Conservation (phyloP, 305 asterid species). For the Petunia hybrid region DNA sequence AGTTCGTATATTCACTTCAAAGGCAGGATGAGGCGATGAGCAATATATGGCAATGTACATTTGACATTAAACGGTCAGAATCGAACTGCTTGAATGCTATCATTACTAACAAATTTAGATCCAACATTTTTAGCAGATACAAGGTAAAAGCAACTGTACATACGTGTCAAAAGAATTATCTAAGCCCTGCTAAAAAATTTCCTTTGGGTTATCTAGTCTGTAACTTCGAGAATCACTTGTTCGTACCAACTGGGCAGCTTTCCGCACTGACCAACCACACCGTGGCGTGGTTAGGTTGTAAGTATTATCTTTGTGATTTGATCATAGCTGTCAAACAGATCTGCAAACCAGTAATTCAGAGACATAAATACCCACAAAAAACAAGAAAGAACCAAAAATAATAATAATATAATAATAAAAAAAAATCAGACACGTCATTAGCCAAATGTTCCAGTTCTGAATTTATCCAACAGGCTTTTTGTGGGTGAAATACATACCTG, state of each 20-base stretch:
- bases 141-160: slow-evolving; percentile 31
- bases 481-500: slow-evolving; percentile 22
- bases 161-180: slow-evolving; percentile 32
- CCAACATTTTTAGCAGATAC: background rate
- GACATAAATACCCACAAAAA: background rate
- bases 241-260: background rate
- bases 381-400: too few species aligned
- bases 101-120: slow-evolving; percentile 8
- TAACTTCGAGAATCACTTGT: background rate
- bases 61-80: background rate
- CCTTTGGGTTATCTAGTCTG: background rate
- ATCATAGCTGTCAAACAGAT: slow-evolving; percentile 2
- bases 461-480: background rate
- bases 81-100: background rate
- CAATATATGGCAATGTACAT: background rate
- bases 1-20: background rate
- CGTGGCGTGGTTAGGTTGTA: background rate
- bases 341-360: slow-evolving; percentile 20
- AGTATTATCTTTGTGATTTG: background rate
- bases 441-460: background rate
- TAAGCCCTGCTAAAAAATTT: slow-evolving; percentile 22
- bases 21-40: background rate
- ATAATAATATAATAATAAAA: too few species aligned
- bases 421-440: background rate
- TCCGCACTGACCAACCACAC: slow-evolving; percentile 12